Evolutionary conservation across 2,329 filamentous ascomycete genomes (phyloP), one percentile per base, ranked within the genome.

Genomic region (Verticillium zaregamsianum): DNA sequence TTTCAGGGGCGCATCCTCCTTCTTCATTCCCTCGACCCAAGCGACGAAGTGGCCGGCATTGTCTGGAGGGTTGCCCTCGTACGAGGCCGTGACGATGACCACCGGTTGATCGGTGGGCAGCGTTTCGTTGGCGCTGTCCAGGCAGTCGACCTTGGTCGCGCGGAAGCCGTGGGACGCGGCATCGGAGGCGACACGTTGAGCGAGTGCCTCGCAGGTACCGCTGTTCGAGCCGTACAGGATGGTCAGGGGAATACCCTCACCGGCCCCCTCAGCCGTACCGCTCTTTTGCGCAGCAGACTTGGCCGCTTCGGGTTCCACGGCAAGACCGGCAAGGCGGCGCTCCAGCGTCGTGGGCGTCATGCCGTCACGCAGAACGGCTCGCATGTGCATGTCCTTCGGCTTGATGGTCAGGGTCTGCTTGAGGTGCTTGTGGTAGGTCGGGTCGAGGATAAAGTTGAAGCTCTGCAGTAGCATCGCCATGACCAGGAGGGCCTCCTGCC

Each of bases 41-140:
- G 80, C 74, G 39, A 86, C 82, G 67, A 91, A 92, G 56, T 85
- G 80, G 0, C 76, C 79, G 0, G 89, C 89, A 62, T 92, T 91
- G 65, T 90, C 87, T 0, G 88, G 84, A 0, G 89, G 87, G 59
- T 89, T 79, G 1, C 90, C 89, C 68, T 92, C 89, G 67, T 91
- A 92, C 2, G 84, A 87, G 0, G 89, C 82, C 0, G 85, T 86
- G 64, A 92, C 81, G 61, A 92, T 78, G 14, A 90, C 76, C 0
- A 88, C 77, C 0, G 88, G 87, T 15, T 82, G 77, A 20, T 81
- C 76, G 58, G 76, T 83, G 0, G 86, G 82, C 0, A 91, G 68
- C 8, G 80, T 79, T 57, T 84, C 80, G 5, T 80, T 81, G 0
- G 83, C 86, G 0, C 80, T 77, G 67, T 91, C 86, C 55, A 91